These are phyloP conservation scores for Candida nonsorbophila DNA, from an alignment of 805 yeast species.

Conservation along the genomic window DNA sequence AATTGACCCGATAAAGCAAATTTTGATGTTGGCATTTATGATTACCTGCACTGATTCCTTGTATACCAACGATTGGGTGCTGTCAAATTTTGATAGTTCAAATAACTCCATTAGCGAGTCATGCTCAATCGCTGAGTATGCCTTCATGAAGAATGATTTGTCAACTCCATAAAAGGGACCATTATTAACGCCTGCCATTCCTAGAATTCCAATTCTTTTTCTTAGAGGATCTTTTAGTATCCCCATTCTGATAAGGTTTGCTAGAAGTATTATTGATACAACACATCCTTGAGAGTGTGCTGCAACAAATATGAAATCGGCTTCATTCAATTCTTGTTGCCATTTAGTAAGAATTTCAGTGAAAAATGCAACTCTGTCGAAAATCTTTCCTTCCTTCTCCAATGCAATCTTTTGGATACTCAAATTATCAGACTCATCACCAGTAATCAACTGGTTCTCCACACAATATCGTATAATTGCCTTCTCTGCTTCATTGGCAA, in stretches of 20 bases:
- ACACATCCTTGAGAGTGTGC: conserved; percentile 97
- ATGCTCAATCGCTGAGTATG: conserved; percentile 85
- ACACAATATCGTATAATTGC: conserved; percentile 61
- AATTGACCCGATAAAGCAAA: conserved; percentile 81
- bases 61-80: conserved; percentile 66
- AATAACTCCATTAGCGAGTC: conserved; percentile 83
- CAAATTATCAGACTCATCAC: conserved; percentile 23
- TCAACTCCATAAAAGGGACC: conserved; percentile 94
- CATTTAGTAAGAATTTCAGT: conserved; percentile 67
- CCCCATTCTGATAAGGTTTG: conserved; percentile 60
- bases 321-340: conserved; percentile 50
- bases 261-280: conserved; percentile 75
- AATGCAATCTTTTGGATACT: conserved; percentile 86
- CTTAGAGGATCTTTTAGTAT: conserved; percentile 31
- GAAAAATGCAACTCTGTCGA: conserved; percentile 80
- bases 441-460: conserved; percentile 33
- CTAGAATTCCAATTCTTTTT: conserved; percentile 64
- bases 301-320: conserved; percentile 88
- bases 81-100: conserved; percentile 75
- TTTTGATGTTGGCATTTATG: conserved; percentile 65
- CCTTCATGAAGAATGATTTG: conserved; percentile 75
- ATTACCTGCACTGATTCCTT: conserved; percentile 61
- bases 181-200: conserved; percentile 94
- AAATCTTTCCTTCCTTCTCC: conserved; percentile 88
- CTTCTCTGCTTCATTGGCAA: conserved; percentile 84